These are phyloP conservation scores for Melanomma pulvis-pyrius DNA, from an alignment of 495 filamentous ascomycete species.

Conservation along the genomic window DNA sequence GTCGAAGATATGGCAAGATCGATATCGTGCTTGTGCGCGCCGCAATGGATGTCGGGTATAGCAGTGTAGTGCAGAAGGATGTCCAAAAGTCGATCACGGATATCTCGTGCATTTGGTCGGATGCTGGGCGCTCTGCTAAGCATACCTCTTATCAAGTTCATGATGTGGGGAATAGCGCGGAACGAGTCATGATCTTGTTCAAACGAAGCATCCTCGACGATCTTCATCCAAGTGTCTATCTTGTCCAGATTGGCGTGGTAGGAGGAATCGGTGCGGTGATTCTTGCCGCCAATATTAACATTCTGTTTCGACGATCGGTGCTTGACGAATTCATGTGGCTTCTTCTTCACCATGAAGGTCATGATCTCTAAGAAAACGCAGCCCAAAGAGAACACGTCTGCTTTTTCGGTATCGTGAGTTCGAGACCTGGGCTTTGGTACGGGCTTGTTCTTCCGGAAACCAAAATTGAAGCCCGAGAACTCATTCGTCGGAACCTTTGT, in stretches of 20 bases:
- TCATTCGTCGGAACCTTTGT: slow-evolving; percentile 29
- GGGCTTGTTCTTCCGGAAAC: slow-evolving; percentile 26
- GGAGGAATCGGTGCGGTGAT: slow-evolving; percentile 57
- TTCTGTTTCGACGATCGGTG: slow-evolving; percentile 75
- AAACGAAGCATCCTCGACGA: slow-evolving; percentile 55
- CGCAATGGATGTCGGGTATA: slow-evolving; percentile 32
- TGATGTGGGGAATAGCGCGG: slow-evolving; percentile 39
- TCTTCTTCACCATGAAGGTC: slow-evolving; percentile 72
- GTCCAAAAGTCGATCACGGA: slow-evolving; percentile 40
- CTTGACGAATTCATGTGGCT: slow-evolving; percentile 67
- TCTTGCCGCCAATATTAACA: slow-evolving; percentile 28
- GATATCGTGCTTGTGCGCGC: slow-evolving; percentile 29
- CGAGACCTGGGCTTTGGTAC: slow-evolving; percentile 23
- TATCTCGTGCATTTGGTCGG: slow-evolving; percentile 40
- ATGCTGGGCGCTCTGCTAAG: slow-evolving; percentile 38
- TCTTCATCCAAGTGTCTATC: slow-evolving; percentile 75
- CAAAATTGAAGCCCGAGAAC: slow-evolving; percentile 38
- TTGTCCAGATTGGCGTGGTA: slow-evolving; percentile 83
- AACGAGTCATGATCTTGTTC: slow-evolving; percentile 35
- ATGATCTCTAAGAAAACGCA: slow-evolving; percentile 71
- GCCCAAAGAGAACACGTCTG: slow-evolving; percentile 79
- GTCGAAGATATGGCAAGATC: slow-evolving; percentile 3
- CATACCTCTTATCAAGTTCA: slow-evolving; percentile 44
- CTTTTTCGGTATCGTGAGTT: slow-evolving; percentile 39
- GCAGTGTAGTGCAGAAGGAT: slow-evolving; percentile 39